phyloP scores from a whole-genome alignment of 2,329 filamentous ascomycete genomes.

The Epichloe amarillans region DNA sequence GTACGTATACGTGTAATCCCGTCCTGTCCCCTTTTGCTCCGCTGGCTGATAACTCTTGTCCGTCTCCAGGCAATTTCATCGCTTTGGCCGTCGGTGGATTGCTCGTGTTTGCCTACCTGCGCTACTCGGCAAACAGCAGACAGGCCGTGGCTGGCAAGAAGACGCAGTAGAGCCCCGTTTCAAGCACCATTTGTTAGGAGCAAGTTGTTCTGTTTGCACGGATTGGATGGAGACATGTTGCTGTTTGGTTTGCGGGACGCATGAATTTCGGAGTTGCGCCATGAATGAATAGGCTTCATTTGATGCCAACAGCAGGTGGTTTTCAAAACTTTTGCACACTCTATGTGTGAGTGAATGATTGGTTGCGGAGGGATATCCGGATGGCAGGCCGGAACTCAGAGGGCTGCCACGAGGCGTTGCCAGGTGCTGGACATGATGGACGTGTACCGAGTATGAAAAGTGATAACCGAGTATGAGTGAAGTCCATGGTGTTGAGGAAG shows the following conservation, averaged over 20 bases:
- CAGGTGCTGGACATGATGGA: conserved; percentile 6
- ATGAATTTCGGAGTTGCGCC: no score
- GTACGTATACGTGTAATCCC: conserved; percentile 13
- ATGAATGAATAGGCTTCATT: no score
- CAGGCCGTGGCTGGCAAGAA: conserved; percentile 17
- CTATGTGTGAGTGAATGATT: no score
- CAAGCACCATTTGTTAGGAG: no score
- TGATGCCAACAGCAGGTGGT: conserved; percentile 16
- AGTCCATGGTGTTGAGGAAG: background rate
- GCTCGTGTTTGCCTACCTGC: conserved; percentile 20
- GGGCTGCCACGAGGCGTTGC: conserved; percentile 10
- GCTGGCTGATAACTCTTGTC: background rate
- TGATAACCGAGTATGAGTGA: background rate
- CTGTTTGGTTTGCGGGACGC: no score
- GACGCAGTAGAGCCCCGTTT: conserved; percentile 10
- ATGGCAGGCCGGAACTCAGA: conserved; percentile 31
- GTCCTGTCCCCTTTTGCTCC: no score
- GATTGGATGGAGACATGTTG: no score
- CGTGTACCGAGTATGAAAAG: no score
- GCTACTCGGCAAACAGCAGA: conserved; percentile 19
- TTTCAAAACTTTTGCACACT: no score
- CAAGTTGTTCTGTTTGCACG: no score
- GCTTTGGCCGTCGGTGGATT: conserved; percentile 20
- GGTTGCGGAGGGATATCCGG: conserved; percentile 30
- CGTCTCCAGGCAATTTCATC: conserved; percentile 21